Evolutionary conservation across 2,329 filamentous ascomycete genomes (phyloP).

Genomic region (Graphium sp.): DNA sequence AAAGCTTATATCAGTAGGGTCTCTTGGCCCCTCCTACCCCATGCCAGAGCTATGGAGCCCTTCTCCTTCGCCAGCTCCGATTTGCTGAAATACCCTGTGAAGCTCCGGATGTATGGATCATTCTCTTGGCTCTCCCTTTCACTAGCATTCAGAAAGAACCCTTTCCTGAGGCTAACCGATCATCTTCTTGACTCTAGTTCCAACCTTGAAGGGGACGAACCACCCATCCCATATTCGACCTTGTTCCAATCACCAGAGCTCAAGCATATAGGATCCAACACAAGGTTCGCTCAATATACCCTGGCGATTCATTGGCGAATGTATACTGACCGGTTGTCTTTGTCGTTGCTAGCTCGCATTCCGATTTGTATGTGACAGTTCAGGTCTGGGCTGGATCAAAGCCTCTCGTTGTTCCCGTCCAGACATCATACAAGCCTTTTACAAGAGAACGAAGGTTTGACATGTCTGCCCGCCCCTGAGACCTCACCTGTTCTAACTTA

Average conservation of each 20-base stretch:
- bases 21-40: too few species aligned
- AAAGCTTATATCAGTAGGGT: not conserved
- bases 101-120: constrained; percentile 41
- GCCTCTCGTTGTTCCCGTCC: constrained; percentile 75
- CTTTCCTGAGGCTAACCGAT: constrained; percentile 1
- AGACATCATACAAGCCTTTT: constrained; percentile 87
- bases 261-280: constrained; percentile 74
- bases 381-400: constrained; percentile 96
- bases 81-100: constrained; percentile 58
- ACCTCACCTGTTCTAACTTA: not conserved
- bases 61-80: constrained; percentile 91
- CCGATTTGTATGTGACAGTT: constrained; percentile 82
- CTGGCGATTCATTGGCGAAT: too few species aligned
- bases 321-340: too few species aligned
- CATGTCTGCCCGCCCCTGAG: not conserved
- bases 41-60: constrained; percentile 53
- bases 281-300: constrained; percentile 47
- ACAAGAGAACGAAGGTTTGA: constrained; percentile 48
- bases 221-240: constrained; percentile 37
- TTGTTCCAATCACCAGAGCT: constrained; percentile 66
- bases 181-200: constrained; percentile 17
- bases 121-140: constrained; percentile 7
- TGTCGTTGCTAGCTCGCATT: constrained; percentile 40
- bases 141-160: too few species aligned
- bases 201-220: constrained; percentile 27